Evolutionary conservation across 805 yeast species (phyloP).

Genomic region (Aciculoconidium aculeatum): DNA sequence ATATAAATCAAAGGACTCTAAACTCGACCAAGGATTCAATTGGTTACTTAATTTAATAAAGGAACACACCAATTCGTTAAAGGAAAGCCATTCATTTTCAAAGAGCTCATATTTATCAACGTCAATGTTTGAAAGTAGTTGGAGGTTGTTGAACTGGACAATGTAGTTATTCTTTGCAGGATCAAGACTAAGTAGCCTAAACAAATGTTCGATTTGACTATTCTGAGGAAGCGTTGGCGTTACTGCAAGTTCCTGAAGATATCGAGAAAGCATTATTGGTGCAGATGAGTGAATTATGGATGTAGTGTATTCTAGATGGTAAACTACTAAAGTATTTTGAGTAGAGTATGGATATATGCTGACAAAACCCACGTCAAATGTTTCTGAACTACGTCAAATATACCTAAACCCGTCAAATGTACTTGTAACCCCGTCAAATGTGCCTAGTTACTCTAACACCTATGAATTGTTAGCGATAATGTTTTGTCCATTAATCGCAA

Average conservation of each 20-base stretch:
- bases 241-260: conserved; percentile 28
- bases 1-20: conserved; percentile 51
- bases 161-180: conserved; percentile 22
- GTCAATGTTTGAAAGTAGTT: conserved; percentile 9
- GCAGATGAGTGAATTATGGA: no score
- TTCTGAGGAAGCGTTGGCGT: conserved; percentile 13
- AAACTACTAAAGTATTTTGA: no score
- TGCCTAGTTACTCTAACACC: no score
- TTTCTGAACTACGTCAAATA: no score
- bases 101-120: conserved; percentile 20
- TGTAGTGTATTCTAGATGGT: no score
- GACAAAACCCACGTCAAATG: no score
- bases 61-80: conserved; percentile 38
- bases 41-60: conserved; percentile 46
- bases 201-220: conserved; percentile 17
- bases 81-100: conserved; percentile 40
- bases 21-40: conserved; percentile 46
- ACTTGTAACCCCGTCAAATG: no score
- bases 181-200: conserved; percentile 18
- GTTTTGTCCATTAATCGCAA: no score
- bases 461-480: no score
- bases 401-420: no score
- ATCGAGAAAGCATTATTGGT: no score
- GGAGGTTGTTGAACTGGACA: conserved; percentile 16
- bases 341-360: no score